Conservation (phyloP, 306 rosid species). For the Echinosophora koreensis region DNA sequence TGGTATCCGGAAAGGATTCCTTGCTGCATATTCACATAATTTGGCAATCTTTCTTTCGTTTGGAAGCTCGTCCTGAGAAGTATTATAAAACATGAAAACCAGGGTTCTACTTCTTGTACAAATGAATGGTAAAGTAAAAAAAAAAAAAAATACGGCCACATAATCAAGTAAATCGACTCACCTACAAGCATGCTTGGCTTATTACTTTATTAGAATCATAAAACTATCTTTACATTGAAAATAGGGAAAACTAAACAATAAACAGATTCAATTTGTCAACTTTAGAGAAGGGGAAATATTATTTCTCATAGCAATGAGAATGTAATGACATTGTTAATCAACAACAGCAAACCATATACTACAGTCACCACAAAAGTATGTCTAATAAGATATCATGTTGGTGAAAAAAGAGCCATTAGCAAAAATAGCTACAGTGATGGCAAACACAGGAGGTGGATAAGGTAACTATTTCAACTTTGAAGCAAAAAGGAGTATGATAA, state of each 20-base stretch:
- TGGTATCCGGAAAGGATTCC: conserved; percentile 88
- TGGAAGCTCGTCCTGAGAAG: conserved; percentile 78
- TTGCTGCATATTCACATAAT: conserved; percentile 94
- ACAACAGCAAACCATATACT: neutral
- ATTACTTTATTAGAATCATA: neutral
- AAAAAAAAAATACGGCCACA: neutral
- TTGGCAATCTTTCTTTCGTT: conserved; percentile 88
- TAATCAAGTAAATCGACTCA: conserved; percentile 28
- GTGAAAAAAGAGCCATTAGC: neutral
- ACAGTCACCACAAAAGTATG: neutral
- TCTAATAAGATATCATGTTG: conserved; percentile 8
- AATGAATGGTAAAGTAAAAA: neutral
- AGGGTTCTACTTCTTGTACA: conserved; percentile 26
- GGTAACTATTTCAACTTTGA: conserved; percentile 9
- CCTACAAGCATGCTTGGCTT: conserved; percentile 22
- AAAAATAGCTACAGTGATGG: conserved; percentile 29
- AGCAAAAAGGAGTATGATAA: neutral
- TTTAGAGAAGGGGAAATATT: too few species aligned
- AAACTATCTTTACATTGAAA: neutral
- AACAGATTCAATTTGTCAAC: conserved; percentile 17
- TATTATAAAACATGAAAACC: conserved; percentile 26
- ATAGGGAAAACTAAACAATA: neutral
- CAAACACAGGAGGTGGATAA: neutral
- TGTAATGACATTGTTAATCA: neutral
- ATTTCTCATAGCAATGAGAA: neutral